These are phyloP conservation scores for Wallacemonas rigidus DNA, from an alignment of 208 protist genomes.

Conservation along the genomic window DNA sequence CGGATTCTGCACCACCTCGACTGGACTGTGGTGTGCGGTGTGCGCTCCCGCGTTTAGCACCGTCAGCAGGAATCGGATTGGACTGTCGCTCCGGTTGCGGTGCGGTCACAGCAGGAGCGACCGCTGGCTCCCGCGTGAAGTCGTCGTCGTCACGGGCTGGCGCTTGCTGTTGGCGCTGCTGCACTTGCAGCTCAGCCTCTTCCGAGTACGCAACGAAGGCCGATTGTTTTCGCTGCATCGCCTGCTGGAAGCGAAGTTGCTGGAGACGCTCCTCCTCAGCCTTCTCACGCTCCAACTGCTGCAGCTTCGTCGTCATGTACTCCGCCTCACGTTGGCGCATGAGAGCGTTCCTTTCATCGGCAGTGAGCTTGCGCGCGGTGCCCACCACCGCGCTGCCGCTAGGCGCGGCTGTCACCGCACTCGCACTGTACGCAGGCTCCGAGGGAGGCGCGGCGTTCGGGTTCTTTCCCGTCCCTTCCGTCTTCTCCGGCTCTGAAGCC, in stretches of 20 bases:
- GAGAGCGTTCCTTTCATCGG: neutral
- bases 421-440: slow-evolving; percentile 20
- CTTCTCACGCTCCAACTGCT: slow-evolving; percentile 20
- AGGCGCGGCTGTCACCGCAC: slow-evolving; percentile 13
- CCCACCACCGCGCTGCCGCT: neutral
- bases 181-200: neutral
- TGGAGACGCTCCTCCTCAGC: slow-evolving; percentile 1
- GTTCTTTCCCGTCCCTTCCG: slow-evolving; percentile 12
- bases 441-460: slow-evolving; percentile 8
- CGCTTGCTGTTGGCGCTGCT: neutral
- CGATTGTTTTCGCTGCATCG: slow-evolving; percentile 6
- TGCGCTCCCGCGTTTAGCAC: no score
- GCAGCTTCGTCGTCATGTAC: slow-evolving; percentile 15
- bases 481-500: slow-evolving; percentile 2
- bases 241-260: slow-evolving; percentile 13
- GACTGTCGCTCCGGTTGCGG: neutral
- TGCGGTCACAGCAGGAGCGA: neutral
- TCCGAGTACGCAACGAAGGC: neutral
- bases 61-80: no score
- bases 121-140: neutral
- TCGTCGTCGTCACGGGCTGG: neutral
- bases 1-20: neutral
- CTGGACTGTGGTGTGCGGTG: neutral
- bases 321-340: slow-evolving; percentile 12
- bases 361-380: slow-evolving; percentile 2